These are phyloP conservation scores for Hypoxylon sp. DNA, from an alignment of 2,329 filamentous ascomycete species.

Conservation along the genomic window DNA sequence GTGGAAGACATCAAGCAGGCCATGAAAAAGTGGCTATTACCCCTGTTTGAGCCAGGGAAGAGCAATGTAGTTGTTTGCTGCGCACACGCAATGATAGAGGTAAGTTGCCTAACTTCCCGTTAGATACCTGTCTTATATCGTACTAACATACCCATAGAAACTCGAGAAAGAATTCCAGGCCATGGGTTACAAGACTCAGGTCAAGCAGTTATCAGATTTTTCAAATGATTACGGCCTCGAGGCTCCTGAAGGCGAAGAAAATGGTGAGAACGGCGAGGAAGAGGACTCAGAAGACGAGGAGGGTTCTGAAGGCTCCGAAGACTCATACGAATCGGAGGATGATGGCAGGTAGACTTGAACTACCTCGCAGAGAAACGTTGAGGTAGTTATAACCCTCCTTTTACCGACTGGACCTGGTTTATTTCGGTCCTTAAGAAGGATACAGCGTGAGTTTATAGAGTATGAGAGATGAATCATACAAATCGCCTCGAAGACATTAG, in stretches of 20 bases:
- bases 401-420: not conserved
- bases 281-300: conserved; percentile 42
- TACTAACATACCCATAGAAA: conserved; percentile 64
- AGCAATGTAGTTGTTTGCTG: conserved; percentile 92
- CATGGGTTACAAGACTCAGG: conserved; percentile 83
- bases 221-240: conserved; percentile 91
- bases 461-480: conserved; percentile 21
- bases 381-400: not conserved
- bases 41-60: conserved; percentile 83
- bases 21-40: conserved; percentile 81
- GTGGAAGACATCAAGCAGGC: conserved; percentile 82
- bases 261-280: conserved; percentile 47
- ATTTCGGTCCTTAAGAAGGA: conserved; percentile 23
- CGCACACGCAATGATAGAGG: conserved; percentile 86
- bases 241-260: conserved; percentile 70
- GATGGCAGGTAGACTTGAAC: conserved; percentile 30
- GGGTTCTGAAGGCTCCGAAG: conserved; percentile 41
- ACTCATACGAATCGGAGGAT: conserved; percentile 41
- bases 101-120: conserved; percentile 61
- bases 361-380: not conserved
- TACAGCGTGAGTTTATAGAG: conserved; percentile 30
- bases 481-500: not conserved
- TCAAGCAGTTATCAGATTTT: conserved; percentile 82
- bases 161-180: conserved; percentile 81
- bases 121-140: not conserved